Evolutionary conservation across 164 flowering plant species (phyloP).

Genomic region (Piper longum): DNA sequence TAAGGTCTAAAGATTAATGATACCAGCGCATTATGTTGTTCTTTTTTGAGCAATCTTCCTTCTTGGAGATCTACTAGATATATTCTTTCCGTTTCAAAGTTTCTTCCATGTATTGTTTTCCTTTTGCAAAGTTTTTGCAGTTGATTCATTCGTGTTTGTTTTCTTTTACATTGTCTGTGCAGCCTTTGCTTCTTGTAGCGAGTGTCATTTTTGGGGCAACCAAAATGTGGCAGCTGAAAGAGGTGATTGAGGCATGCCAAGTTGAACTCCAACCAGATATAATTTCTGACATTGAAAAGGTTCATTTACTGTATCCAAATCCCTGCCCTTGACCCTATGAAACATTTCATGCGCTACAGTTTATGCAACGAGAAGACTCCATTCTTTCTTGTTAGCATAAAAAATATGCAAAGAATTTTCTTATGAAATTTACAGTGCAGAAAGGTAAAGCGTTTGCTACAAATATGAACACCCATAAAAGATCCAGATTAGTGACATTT

Average conservation of each 20-base stretch:
- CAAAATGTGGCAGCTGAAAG: conserved; percentile 52
- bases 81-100: not conserved
- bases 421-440: no score
- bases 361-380: no score
- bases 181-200: conserved; percentile 70
- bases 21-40: not conserved
- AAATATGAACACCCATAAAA: no score
- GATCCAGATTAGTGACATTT: no score
- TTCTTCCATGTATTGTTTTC: not conserved
- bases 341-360: not conserved
- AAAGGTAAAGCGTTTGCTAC: no score
- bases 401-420: no score
- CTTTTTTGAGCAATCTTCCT: not conserved
- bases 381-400: no score
- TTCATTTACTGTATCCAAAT: conserved; percentile 53
- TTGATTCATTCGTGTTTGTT: not conserved
- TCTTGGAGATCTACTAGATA: not conserved
- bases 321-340: conserved; percentile 43
- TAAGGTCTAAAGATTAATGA: not conserved
- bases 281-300: conserved; percentile 34
- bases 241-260: conserved; percentile 40
- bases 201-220: conserved; percentile 74
- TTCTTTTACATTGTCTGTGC: conserved; percentile 4
- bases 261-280: conserved; percentile 38
- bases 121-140: not conserved